Percentiles rank a stretch among this genome's conserved stretches.
phyloP scores from a whole-genome alignment of 495 filamentous ascomycete species.

The Podospora pseudoanserina region DNA sequence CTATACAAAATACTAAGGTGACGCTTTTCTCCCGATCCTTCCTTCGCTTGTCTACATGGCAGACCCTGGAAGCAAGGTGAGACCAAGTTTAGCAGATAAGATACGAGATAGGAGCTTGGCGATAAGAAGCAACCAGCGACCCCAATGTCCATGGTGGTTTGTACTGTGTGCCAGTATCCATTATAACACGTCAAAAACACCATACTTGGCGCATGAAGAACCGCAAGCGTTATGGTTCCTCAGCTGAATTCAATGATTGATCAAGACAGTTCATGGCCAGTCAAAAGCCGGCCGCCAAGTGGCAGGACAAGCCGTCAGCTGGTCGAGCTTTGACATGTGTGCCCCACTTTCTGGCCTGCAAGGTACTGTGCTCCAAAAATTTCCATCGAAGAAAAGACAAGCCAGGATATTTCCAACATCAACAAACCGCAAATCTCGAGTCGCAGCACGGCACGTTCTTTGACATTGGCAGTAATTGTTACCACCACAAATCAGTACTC shows the following conservation, averaged over 20 bases:
- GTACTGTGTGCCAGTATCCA: too few relatives aligned
- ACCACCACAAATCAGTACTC: neutral
- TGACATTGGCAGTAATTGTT: neutral
- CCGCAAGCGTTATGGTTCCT: too few relatives aligned
- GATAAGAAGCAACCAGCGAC: neutral
- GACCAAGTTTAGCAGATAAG: too few relatives aligned
- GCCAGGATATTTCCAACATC: constrained; percentile 2
- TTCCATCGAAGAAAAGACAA: constrained; percentile 10
- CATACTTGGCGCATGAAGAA: neutral
- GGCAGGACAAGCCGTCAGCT: neutral
- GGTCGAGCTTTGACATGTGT: neutral
- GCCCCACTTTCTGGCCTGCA: constrained; percentile 19
- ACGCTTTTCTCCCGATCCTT: too few relatives aligned
- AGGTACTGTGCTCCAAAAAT: constrained; percentile 22
- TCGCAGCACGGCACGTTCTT: neutral
- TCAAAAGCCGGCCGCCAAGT: neutral
- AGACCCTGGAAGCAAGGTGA: too few relatives aligned
- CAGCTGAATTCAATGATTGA: too few relatives aligned
- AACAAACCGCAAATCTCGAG: neutral
- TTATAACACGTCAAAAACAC: too few relatives aligned
- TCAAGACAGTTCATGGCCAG: neutral
- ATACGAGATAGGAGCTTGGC: neutral
- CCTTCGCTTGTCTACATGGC: neutral
- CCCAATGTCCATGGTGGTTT: neutral
- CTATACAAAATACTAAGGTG: too few relatives aligned